A percentile compares a stretch with the other conserved stretches of the same genome.
Evolutionary conservation across 169 alveolate genomes (phyloP).

Genomic region (Cyclospora cayetanensis): DNA sequence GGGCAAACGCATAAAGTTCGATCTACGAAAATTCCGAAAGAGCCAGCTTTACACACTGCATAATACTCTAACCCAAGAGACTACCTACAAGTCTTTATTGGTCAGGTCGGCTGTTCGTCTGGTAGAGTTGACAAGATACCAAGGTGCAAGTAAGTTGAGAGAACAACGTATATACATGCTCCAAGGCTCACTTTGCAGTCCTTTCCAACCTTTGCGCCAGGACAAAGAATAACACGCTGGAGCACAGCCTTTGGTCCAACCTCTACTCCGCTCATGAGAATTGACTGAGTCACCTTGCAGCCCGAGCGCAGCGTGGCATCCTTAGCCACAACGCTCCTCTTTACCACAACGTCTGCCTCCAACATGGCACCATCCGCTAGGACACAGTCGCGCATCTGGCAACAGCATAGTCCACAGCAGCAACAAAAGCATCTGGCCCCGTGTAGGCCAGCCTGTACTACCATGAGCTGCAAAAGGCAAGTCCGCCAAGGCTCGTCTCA

Average conservation of each 20-base stretch:
- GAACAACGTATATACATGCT: not conserved
- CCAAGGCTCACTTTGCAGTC: constrained; percentile 65
- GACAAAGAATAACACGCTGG: constrained; percentile 60
- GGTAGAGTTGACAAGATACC: too few relatives aligned
- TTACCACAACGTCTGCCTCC: constrained; percentile 61
- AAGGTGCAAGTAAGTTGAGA: not conserved
- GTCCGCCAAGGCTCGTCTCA: constrained; percentile 38
- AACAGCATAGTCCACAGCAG: not conserved
- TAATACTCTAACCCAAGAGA: too few relatives aligned
- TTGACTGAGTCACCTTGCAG: constrained; percentile 56
- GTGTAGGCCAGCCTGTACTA: too few relatives aligned
- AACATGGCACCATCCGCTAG: constrained; percentile 64
- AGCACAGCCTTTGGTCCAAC: constrained; percentile 55
- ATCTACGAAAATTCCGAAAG: too few relatives aligned
- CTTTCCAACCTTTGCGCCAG: constrained; percentile 48
- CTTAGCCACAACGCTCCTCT: constrained; percentile 66
- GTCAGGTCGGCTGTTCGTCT: too few relatives aligned
- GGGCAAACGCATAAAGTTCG: too few relatives aligned
- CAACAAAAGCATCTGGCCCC: too few relatives aligned
- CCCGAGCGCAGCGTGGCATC: constrained; percentile 43
- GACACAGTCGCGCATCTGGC: constrained; percentile 71
- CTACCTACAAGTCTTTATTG: too few relatives aligned
- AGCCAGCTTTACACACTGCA: too few relatives aligned
- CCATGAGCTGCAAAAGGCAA: not conserved
- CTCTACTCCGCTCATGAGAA: constrained; percentile 58